A percentile compares a stretch with the other conserved stretches of the same genome.
phyloP scores from a whole-genome alignment of 2,329 filamentous ascomycete species.

The Dothiorella sarmentorum region DNA sequence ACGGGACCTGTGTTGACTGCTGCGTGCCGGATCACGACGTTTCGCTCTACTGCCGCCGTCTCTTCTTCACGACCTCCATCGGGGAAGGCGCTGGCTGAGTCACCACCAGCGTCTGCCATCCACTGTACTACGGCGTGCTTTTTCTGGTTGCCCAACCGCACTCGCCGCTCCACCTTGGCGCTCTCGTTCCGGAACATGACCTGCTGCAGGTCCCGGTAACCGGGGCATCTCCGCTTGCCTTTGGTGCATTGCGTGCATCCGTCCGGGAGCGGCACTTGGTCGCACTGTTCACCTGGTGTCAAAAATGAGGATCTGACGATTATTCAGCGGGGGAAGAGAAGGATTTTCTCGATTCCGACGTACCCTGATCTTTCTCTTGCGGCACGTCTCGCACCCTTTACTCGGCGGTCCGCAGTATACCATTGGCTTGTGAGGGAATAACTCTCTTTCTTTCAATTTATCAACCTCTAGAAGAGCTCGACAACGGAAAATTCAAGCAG shows the following conservation, averaged over 20 bases:
- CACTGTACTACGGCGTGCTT: no score
- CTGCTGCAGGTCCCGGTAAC: conserved; percentile 30
- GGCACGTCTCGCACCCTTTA: conserved; percentile 32
- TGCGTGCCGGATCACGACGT: no score
- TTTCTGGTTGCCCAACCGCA: background rate
- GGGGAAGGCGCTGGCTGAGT: background rate
- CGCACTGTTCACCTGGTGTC: conserved; percentile 26
- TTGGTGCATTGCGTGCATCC: conserved; percentile 32
- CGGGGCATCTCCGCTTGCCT: conserved; percentile 28
- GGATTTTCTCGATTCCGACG: no score
- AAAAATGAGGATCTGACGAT: no score
- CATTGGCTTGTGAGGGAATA: background rate
- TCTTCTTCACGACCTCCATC: no score
- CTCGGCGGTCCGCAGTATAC: conserved; percentile 27
- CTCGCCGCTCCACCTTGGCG: conserved; percentile 20
- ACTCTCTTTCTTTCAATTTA: no score
- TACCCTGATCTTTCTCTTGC: conserved; percentile 33
- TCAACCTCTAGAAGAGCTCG: no score
- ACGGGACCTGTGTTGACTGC: conserved; percentile 22
- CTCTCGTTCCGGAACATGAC: conserved; percentile 34
- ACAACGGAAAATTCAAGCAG: no score
- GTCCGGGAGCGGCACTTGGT: conserved; percentile 30
- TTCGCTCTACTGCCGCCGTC: no score
- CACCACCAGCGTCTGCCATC: no score
- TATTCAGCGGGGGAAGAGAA: no score